Evolutionary conservation across 2,329 filamentous ascomycete species (phyloP).

Genomic region (Colletotrichum sansevieriae): DNA sequence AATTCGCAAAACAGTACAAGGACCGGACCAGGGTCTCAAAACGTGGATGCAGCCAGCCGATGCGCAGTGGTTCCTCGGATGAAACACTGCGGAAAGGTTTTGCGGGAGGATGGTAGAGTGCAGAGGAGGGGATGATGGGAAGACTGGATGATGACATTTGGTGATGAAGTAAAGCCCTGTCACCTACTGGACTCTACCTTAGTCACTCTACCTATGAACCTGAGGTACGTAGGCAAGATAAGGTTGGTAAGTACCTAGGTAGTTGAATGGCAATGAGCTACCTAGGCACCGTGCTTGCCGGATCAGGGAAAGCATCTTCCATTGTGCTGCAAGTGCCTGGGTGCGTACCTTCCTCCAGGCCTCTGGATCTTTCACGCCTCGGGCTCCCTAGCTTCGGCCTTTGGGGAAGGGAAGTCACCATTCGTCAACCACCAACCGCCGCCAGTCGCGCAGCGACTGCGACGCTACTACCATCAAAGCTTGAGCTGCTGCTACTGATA

Average conservation of each 20-base stretch:
- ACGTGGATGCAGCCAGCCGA: constrained; percentile 32
- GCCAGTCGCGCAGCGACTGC: not conserved
- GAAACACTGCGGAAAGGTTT: constrained; percentile 36
- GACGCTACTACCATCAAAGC: not conserved
- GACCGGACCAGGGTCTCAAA: constrained; percentile 17
- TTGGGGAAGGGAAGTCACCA: not conserved
- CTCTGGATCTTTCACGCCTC: not conserved
- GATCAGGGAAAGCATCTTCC: not conserved
- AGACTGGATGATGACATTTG: constrained; percentile 37
- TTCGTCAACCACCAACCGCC: not conserved
- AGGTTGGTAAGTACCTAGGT: too few relatives aligned
- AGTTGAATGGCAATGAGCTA: constrained; percentile 24
- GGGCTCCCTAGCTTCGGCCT: not conserved
- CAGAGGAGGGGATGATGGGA: not conserved
- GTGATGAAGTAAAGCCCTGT: too few relatives aligned
- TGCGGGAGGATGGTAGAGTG: constrained; percentile 12
- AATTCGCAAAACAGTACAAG: constrained; percentile 14
- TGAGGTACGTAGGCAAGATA: constrained; percentile 9
- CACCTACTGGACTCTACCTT: too few relatives aligned
- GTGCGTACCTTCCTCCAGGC: constrained; percentile 17
- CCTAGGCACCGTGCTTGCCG: not conserved
- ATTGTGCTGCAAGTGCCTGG: not conserved
- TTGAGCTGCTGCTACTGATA: not conserved
- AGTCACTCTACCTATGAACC: too few relatives aligned
- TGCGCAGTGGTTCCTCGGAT: not conserved